Percentiles rank a stretch among this genome's conserved stretches.
Conservation (phyloP, 2,329 filamentous ascomycete species). For the Colletotrichum tanaceti region DNA sequence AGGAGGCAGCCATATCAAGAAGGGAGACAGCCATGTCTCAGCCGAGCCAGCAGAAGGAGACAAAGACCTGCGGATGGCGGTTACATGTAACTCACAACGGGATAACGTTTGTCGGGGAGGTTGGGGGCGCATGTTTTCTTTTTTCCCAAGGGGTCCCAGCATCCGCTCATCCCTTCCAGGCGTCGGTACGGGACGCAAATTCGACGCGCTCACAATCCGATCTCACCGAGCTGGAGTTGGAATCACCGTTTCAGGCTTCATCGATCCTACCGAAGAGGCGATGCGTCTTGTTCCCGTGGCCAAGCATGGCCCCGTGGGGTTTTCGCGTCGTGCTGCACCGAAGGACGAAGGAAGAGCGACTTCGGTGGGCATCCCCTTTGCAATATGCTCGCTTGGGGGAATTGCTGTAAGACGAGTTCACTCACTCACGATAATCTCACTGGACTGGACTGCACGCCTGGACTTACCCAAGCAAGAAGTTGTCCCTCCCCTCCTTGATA, state of each 20-base stretch:
- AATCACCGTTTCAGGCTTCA: not conserved
- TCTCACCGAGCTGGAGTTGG: not conserved
- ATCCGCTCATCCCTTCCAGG: not conserved
- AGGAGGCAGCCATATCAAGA: too few relatives aligned
- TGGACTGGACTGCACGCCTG: not conserved
- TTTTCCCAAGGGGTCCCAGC: not conserved
- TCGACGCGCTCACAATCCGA: not conserved
- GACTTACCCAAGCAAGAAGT: slow-evolving; percentile 1
- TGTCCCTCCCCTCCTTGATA: not conserved
- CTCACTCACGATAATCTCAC: not conserved
- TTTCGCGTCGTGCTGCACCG: not conserved
- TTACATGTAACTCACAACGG: not conserved
- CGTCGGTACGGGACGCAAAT: not conserved
- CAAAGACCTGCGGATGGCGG: not conserved
- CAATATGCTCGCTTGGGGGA: not conserved
- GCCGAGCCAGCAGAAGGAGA: not conserved
- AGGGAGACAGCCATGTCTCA: slow-evolving; percentile 1
- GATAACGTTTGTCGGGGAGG: not conserved
- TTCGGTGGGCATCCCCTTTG: too few relatives aligned
- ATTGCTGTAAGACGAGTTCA: not conserved
- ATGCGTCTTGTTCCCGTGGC: not conserved
- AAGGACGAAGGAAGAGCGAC: not conserved
- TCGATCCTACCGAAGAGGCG: not conserved
- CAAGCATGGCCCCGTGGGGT: not conserved
- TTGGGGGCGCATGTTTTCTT: not conserved